A percentile compares a stretch with the other conserved stretches of the same genome.
These are phyloP conservation scores for Tylopilus rubrobrunneus DNA, from an alignment of 768 basidiomycete genomes.

Conservation along the genomic window DNA sequence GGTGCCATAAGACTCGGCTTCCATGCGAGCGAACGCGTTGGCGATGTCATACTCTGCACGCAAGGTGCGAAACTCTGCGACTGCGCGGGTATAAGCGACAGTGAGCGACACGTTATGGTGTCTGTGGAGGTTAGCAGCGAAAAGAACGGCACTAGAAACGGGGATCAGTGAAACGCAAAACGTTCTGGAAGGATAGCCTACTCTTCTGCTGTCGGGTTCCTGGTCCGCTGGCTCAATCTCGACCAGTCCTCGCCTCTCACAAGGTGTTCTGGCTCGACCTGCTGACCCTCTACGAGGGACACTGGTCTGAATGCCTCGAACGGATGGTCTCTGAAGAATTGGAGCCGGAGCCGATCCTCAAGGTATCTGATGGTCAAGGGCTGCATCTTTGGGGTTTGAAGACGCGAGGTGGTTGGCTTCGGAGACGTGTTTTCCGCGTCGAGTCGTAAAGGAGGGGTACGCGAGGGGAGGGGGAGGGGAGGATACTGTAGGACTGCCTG, in stretches of 20 bases:
- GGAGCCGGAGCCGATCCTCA: constrained; percentile 81
- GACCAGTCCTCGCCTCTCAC: constrained; percentile 68
- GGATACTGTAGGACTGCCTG: constrained; percentile 82
- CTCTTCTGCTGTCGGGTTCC: constrained; percentile 89
- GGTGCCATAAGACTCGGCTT: constrained; percentile 76
- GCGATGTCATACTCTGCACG: constrained; percentile 82
- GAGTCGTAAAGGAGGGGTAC: constrained; percentile 50
- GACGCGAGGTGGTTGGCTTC: constrained; percentile 24
- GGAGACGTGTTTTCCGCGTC: constrained; percentile 36
- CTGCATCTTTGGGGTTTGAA: constrained; percentile 37
- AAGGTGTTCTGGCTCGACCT: constrained; percentile 52
- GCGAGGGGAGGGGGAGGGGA: constrained; percentile 81
- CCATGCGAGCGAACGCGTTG: constrained; percentile 68
- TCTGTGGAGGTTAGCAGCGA: constrained; percentile 73
- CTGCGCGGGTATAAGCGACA: constrained; percentile 73
- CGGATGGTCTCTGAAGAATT: constrained; percentile 95
- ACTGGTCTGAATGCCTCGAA: constrained; percentile 88
- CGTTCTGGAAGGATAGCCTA: constrained; percentile 38
- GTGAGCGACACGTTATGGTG: constrained; percentile 62
- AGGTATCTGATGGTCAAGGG: constrained; percentile 68
- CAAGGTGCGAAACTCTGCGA: constrained; percentile 84
- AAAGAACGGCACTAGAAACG: constrained; percentile 64
- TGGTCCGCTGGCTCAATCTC: constrained; percentile 72
- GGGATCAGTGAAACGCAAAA: constrained; percentile 7
- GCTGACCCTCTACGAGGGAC: constrained; percentile 68